A percentile compares a stretch with the other conserved stretches of the same genome.
These are phyloP conservation scores for Thelonectria discophora DNA, from an alignment of 2,329 filamentous ascomycete species.

Conservation along the genomic window DNA sequence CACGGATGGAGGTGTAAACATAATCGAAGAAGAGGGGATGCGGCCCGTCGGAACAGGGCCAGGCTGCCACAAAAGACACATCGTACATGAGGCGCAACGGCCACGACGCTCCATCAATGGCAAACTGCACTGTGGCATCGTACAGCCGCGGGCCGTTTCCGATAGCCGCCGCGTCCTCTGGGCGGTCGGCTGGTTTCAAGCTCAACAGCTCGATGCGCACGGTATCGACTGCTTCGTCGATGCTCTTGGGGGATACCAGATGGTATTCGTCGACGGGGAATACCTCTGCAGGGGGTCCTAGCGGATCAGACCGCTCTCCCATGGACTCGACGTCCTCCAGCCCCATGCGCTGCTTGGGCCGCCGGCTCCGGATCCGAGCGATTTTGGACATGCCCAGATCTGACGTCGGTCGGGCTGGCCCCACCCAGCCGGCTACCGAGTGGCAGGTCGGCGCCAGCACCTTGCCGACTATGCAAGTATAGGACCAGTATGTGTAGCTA, in stretches of 20 bases:
- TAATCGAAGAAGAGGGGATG: slow-evolving; percentile 80
- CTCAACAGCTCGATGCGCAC: slow-evolving; percentile 75
- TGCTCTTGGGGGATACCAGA: slow-evolving; percentile 63
- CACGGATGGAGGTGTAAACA: slow-evolving; percentile 64
- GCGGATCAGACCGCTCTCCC: slow-evolving; percentile 72
- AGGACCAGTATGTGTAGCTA: slow-evolving; percentile 80
- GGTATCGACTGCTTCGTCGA: slow-evolving; percentile 68
- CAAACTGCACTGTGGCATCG: slow-evolving; percentile 70
- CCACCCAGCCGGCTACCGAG: slow-evolving; percentile 77
- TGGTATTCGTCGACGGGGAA: slow-evolving; percentile 76
- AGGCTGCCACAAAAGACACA: slow-evolving; percentile 72
- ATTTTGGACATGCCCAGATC: slow-evolving; percentile 76
- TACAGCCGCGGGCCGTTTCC: slow-evolving; percentile 57
- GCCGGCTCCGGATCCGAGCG: slow-evolving; percentile 70
- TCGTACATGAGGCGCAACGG: slow-evolving; percentile 70
- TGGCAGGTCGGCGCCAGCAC: slow-evolving; percentile 77
- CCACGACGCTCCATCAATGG: slow-evolving; percentile 70
- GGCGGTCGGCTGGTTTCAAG: slow-evolving; percentile 58
- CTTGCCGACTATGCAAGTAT: slow-evolving; percentile 76
- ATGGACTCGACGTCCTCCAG: slow-evolving; percentile 71
- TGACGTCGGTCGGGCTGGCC: slow-evolving; percentile 72
- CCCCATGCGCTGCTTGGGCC: slow-evolving; percentile 64
- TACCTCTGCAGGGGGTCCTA: slow-evolving; percentile 68
- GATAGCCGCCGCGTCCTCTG: slow-evolving; percentile 34
- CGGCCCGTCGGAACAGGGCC: slow-evolving; percentile 70